Percentiles rank a stretch among this genome's conserved stretches.
Evolutionary conservation across 2,329 filamentous ascomycete species (phyloP).

Genomic region (Hypocreales sp.): DNA sequence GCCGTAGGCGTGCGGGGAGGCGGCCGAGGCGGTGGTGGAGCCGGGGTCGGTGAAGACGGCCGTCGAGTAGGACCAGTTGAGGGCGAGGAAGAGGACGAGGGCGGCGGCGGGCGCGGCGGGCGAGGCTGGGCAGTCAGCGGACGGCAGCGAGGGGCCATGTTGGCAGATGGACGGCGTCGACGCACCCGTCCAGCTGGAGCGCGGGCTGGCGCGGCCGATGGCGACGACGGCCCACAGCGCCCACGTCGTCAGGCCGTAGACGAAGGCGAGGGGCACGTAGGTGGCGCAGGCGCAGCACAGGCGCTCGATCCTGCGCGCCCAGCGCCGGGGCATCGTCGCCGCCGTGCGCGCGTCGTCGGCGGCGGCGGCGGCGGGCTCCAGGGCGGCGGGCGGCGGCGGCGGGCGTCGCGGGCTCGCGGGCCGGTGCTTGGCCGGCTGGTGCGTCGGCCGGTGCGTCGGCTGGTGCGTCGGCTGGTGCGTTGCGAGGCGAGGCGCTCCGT

Average conservation of each 20-base stretch:
- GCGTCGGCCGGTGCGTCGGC: no score
- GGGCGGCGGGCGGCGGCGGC: no score
- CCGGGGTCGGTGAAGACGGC: constrained; percentile 91
- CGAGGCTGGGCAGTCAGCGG: no score
- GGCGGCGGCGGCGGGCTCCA: no score
- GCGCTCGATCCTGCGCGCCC: constrained; percentile 59
- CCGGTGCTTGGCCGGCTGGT: no score
- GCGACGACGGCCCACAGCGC: constrained; percentile 73
- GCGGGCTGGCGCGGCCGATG: constrained; percentile 45
- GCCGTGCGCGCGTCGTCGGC: no score
- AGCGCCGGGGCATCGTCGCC: constrained; percentile 37
- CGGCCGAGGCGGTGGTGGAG: constrained; percentile 45
- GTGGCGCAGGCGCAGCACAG: constrained; percentile 65
- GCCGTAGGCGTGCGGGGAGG: constrained; percentile 60
- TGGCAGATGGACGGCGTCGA: background rate
- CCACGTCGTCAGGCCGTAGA: constrained; percentile 87
- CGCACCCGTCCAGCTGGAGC: constrained; percentile 41
- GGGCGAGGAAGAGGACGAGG: constrained; percentile 56
- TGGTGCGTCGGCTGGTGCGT: no score
- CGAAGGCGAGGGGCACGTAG: constrained; percentile 78
- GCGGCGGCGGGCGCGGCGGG: no score
- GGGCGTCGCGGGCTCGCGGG: no score
- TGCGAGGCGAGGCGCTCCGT: no score
- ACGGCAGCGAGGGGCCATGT: no score
- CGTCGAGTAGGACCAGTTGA: constrained; percentile 80